Evolutionary conservation across 2,329 filamentous ascomycete species (phyloP).

Genomic region (Scedosporium apiospermum): DNA sequence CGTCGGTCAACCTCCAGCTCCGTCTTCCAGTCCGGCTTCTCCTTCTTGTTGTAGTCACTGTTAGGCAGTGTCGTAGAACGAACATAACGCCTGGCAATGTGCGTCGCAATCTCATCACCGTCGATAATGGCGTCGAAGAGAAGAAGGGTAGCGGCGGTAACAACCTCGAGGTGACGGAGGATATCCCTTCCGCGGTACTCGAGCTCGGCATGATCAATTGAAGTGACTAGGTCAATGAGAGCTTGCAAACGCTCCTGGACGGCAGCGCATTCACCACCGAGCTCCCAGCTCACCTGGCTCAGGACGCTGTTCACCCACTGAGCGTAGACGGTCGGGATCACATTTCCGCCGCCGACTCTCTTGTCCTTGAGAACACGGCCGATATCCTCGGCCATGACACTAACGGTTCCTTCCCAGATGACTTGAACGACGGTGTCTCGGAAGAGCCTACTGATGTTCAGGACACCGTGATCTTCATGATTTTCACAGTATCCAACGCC

Average conservation of each 20-base stretch:
- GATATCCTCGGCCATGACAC: neutral
- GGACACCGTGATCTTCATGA: no score
- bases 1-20: no score
- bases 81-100: neutral
- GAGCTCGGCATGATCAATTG: neutral
- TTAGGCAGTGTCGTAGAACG: no score
- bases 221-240: no score
- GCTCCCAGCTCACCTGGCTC: no score
- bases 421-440: conserved; percentile 22
- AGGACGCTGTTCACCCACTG: neutral
- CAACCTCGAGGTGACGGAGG: conserved; percentile 1
- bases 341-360: neutral
- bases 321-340: conserved; percentile 1
- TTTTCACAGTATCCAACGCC: no score
- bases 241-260: no score
- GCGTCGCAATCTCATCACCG: neutral
- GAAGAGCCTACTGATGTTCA: no score
- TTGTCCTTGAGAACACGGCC: neutral
- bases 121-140: neutral
- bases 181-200: conserved; percentile 3
- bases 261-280: no score
- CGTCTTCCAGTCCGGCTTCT: no score
- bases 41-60: no score
- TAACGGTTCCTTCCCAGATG: conserved; percentile 59
- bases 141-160: neutral